Evolutionary conservation across 345 rosid genomes (phyloP), one percentile per base, ranked within the genome.

Genomic region (Lenwebbia sp.): DNA sequence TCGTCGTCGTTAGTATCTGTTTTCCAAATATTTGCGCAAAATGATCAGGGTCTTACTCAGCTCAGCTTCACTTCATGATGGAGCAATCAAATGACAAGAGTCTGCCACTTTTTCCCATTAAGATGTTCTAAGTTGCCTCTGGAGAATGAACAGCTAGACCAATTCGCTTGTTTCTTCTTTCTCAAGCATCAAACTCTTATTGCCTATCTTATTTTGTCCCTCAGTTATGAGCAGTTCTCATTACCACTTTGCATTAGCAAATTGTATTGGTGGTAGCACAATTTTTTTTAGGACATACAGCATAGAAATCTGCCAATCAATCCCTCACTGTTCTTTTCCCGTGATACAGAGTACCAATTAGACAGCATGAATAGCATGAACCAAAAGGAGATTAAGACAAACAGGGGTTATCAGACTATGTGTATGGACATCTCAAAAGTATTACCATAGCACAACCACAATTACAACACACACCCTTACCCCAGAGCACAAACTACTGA

Each of bases 1-100:
- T 96, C 90, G 84, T 96, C 96, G 60, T 82, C 54, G 6, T 76
- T 83, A 54, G 83, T 13, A 51, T 85, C 88, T 83, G 82, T 37
- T 37, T 62, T 50, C 10, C 41, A 17, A 25, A 54, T 52, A 37
- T 37, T 40, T 11, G 50, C 76, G 17, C 41, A 65, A 65, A 65
- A 30, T 19, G 19, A 83, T 54, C 41, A 52, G n/a, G 47, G 37
- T 33, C 85, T 22, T 5, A 10, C 62, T 12, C 19, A 17, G 13
- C 28, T 40, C n/a, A 23, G 85, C n/a, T 10, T 22, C 62, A 37
- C 33, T 25, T 28, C 4, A 55, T 82, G 26, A 51, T 82, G 52
- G 54, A 37, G 81, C 81, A 70, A 70, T 82, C 37, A 14, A 82
- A 82, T 82, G 22, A 47, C 21, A 47, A 82, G 19, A 47, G n/a